phyloP scores from a whole-genome alignment of 345 rosid species.

The Turnera subulata region DNA sequence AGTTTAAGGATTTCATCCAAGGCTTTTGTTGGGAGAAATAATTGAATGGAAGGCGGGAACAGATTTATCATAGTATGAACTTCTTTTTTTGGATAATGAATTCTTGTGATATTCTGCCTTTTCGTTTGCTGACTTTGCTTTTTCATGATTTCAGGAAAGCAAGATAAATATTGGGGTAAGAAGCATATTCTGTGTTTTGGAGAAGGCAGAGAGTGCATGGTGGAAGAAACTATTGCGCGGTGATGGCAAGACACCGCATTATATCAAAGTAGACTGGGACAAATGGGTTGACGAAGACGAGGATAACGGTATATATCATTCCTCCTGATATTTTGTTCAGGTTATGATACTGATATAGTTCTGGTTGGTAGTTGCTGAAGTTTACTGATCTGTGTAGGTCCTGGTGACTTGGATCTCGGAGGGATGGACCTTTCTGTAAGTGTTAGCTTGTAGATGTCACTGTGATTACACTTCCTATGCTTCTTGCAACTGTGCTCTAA shows the following conservation, averaged over 20 bases:
- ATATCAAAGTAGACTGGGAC: conserved; percentile 56
- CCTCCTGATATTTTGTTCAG: not conserved
- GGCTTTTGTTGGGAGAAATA: too few species aligned
- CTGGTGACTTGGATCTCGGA: conserved; percentile 52
- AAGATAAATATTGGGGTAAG: conserved; percentile 41
- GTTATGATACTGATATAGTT: not conserved
- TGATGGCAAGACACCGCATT: conserved; percentile 47
- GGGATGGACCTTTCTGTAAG: conserved; percentile 83
- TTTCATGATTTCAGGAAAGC: conserved; percentile 40
- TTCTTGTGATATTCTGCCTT: not conserved
- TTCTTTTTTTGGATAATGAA: too few species aligned
- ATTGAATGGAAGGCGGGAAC: too few species aligned
- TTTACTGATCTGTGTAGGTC: conserved; percentile 36
- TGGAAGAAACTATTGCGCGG: conserved; percentile 48
- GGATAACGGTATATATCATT: conserved; percentile 10
- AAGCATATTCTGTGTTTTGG: conserved; percentile 38
- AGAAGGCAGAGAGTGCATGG: conserved; percentile 54
- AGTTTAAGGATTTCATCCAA: too few species aligned
- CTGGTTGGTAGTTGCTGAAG: not conserved
- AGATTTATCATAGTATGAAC: too few species aligned
- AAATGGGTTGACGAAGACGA: conserved; percentile 64
- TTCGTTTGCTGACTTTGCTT: not conserved
- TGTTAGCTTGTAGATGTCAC: not conserved
- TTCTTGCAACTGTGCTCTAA: not conserved
- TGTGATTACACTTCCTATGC: not conserved